A percentile compares a stretch with the other conserved stretches of the same genome.
Evolutionary conservation across 495 filamentous ascomycete species (phyloP).

Genomic region (Lepidopterella palustris): DNA sequence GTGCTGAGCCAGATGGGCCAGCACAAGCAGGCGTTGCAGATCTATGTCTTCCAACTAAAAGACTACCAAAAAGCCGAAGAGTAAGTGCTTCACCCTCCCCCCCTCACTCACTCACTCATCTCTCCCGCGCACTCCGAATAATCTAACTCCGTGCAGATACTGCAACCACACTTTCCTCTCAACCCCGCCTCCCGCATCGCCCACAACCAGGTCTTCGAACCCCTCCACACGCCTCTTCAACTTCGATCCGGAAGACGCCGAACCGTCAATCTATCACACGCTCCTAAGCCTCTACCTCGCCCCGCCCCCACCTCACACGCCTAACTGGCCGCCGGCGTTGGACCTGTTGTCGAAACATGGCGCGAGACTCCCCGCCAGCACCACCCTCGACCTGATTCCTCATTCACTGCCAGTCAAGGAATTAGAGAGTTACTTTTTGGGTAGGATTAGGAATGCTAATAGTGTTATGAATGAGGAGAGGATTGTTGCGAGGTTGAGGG

Average conservation of each 20-base stretch:
- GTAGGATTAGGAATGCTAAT: conserved; percentile 82
- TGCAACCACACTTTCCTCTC: conserved; percentile 75
- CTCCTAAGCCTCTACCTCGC: conserved; percentile 84
- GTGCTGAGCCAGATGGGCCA: conserved; percentile 93
- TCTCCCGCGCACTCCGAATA: background rate
- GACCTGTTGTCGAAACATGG: conserved; percentile 86
- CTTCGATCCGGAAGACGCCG: conserved; percentile 49
- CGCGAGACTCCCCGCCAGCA: conserved; percentile 78
- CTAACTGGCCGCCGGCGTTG: conserved; percentile 72
- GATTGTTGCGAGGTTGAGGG: conserved; percentile 66
- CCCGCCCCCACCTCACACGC: conserved; percentile 66
- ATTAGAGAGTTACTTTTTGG: conserved; percentile 86
- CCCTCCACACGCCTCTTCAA: conserved; percentile 37
- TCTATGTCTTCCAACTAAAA: conserved; percentile 90
- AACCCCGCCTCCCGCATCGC: conserved; percentile 25
- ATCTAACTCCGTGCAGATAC: conserved; percentile 50
- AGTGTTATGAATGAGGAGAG: conserved; percentile 68
- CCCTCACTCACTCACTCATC: background rate
- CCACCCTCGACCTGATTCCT: conserved; percentile 81
- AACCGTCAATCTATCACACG: conserved; percentile 79
- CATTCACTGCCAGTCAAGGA: conserved; percentile 66
- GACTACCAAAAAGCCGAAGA: conserved; percentile 89
- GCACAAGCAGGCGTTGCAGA: conserved; percentile 87
- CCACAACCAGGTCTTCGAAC: conserved; percentile 13
- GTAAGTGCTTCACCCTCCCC: conserved; percentile 43